Conservation (phyloP, 1,139 yeast genomes). For the Taphrina communis region DNA sequence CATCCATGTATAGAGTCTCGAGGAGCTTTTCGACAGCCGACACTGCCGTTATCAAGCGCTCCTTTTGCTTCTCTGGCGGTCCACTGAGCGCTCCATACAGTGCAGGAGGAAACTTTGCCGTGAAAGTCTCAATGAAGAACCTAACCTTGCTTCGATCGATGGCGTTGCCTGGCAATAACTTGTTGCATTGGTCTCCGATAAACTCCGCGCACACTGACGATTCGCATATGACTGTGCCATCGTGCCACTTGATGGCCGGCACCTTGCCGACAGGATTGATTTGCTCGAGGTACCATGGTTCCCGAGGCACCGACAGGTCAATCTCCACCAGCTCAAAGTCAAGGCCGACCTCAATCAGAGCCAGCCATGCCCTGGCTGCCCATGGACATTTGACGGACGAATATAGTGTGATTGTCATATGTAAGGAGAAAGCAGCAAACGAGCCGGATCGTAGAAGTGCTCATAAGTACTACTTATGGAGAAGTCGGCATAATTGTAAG, state of each 20-base stretch:
- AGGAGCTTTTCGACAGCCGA: conserved; percentile 44
- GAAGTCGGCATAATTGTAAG: too few relatives aligned
- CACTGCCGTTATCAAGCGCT: conserved; percentile 18
- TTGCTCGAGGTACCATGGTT: conserved; percentile 48
- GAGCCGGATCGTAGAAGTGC: too few relatives aligned
- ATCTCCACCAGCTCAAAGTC: conserved; percentile 48
- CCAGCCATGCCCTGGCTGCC: conserved; percentile 50
- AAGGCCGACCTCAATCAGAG: conserved; percentile 47
- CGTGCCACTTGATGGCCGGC: conserved; percentile 48
- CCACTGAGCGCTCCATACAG: conserved; percentile 48
- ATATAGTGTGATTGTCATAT: conserved; percentile 51
- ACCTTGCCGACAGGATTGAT: conserved; percentile 49
- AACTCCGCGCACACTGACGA: conserved; percentile 48
- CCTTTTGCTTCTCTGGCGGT: conserved; percentile 19
- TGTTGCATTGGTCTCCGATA: conserved; percentile 44
- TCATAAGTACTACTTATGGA: too few relatives aligned
- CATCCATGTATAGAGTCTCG: conserved; percentile 42
- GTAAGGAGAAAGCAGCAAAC: too few relatives aligned
- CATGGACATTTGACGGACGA: conserved; percentile 47
- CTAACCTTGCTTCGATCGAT: conserved; percentile 11
- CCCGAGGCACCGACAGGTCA: conserved; percentile 49
- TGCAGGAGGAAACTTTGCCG: conserved; percentile 50
- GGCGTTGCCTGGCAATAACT: conserved; percentile 6
- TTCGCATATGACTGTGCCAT: conserved; percentile 47
- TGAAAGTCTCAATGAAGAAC: conserved; percentile 45